Percentiles rank a stretch among this genome's conserved stretches.
Conservation (phyloP, 164 flowering plant genomes). For the Piper betle region DNA sequence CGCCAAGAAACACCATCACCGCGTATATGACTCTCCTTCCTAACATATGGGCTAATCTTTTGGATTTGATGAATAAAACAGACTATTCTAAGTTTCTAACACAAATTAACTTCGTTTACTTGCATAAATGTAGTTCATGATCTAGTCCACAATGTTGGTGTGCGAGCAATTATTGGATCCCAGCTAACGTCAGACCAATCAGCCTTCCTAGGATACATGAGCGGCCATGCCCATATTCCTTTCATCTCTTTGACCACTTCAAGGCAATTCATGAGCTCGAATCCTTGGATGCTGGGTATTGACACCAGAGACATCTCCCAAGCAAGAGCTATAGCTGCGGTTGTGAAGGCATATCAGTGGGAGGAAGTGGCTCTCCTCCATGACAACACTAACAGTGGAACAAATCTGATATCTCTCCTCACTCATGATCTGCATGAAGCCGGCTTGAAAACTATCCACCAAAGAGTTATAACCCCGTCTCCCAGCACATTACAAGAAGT, state of each 20-base stretch:
- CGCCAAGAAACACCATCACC: not conserved
- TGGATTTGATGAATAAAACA: too few species aligned
- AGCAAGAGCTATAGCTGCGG: slow-evolving; percentile 13
- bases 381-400: slow-evolving; percentile 14
- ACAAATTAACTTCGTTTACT: not conserved
- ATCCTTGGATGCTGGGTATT: slow-evolving; percentile 12
- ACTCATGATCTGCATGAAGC: slow-evolving; percentile 10
- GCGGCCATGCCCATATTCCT: slow-evolving; percentile 13
- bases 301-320: slow-evolving; percentile 14
- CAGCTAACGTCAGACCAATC: slow-evolving; percentile 10
- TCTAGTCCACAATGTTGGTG: slow-evolving; percentile 10
- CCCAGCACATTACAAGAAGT: slow-evolving; percentile 9
- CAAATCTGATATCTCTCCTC: slow-evolving; percentile 10
- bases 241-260: slow-evolving; percentile 13
- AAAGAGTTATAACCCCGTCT: slow-evolving; percentile 6
- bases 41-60: not conserved
- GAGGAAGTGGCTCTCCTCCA: slow-evolving; percentile 9
- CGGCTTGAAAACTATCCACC: not conserved
- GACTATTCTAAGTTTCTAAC: not conserved
- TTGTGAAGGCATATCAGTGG: slow-evolving; percentile 12
- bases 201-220: slow-evolving; percentile 11
- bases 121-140: slow-evolving; percentile 9
- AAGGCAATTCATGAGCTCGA: slow-evolving; percentile 7
- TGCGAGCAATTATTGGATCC: slow-evolving; percentile 19
- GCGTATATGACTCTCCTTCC: not conserved